Conservation (phyloP, 495 filamentous ascomycete species). For the Rostrohypoxylon terebratum region DNA sequence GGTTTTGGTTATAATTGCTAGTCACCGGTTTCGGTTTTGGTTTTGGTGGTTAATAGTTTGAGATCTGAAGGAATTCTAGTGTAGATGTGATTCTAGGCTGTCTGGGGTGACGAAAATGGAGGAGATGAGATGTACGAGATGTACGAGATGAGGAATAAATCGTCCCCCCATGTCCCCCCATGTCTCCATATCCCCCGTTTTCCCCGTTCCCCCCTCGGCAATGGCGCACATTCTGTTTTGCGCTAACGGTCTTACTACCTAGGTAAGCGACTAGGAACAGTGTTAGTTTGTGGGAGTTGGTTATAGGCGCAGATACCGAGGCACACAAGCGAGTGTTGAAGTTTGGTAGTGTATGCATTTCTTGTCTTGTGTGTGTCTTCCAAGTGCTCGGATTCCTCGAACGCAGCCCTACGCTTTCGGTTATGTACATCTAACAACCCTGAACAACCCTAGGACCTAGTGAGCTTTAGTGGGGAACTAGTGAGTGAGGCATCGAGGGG, state of each 20-base stretch:
- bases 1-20: constrained; percentile 9
- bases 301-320: constrained; percentile 26
- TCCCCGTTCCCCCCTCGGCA: constrained; percentile 32
- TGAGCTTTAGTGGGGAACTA: constrained; percentile 24
- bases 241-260: constrained; percentile 21
- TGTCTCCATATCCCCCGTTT: constrained; percentile 3
- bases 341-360: neutral
- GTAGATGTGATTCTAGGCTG: neutral
- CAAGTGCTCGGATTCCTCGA: constrained; percentile 32
- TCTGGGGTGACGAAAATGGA: neutral
- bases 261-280: neutral
- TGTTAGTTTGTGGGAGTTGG: neutral
- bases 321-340: constrained; percentile 17
- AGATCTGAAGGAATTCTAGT: constrained; percentile 10
- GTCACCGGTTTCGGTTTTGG: constrained; percentile 7
- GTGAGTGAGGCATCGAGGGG: constrained; percentile 18
- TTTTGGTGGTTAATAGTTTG: neutral
- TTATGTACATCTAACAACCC: constrained; percentile 35
- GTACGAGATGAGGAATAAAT: constrained; percentile 1
- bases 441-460: constrained; percentile 4
- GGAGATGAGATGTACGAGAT: neutral
- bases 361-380: constrained; percentile 13
- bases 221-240: constrained; percentile 27
- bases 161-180: constrained; percentile 10
- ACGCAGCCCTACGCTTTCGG: constrained; percentile 46